phyloP scores from a whole-genome alignment of 2,329 filamentous ascomycete species.

The Furcasterigmium furcatum region DNA sequence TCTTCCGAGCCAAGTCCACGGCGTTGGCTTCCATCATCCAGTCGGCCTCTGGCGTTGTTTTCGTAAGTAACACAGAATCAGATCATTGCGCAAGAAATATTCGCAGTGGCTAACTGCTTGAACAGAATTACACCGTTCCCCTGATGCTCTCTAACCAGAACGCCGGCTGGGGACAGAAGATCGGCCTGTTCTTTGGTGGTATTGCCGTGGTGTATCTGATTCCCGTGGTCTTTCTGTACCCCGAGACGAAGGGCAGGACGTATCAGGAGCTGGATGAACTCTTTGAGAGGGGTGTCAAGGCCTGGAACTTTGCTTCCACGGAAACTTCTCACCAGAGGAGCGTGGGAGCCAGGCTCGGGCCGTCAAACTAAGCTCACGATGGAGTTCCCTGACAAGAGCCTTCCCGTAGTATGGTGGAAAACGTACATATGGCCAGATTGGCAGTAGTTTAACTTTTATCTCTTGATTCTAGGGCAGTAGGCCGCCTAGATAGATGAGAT shows the following conservation, averaged over 20 bases:
- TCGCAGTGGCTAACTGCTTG: not conserved
- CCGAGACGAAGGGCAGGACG: conserved; percentile 17
- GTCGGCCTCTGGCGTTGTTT: conserved; percentile 5
- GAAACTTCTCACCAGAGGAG: conserved; percentile 1
- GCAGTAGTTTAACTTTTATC: too few species aligned
- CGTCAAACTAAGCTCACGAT: too few species aligned
- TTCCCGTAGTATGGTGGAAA: too few species aligned
- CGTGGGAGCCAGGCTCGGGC: not conserved
- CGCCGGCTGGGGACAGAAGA: conserved; percentile 10
- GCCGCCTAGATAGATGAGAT: too few species aligned
- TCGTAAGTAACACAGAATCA: not conserved
- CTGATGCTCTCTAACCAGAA: conserved; percentile 12
- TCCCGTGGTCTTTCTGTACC: conserved; percentile 11
- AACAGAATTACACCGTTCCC: conserved; percentile 1
- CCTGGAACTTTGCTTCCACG: conserved; percentile 13
- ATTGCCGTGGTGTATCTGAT: conserved; percentile 14
- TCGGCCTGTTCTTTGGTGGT: conserved; percentile 13
- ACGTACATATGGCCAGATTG: too few species aligned
- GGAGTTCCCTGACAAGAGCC: too few species aligned
- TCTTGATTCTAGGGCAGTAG: too few species aligned
- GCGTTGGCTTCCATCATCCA: conserved; percentile 1
- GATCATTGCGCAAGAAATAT: not conserved
- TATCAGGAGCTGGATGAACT: conserved; percentile 17
- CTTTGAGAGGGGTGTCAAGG: conserved; percentile 12
- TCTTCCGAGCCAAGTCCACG: conserved; percentile 2